A percentile compares a stretch with the other conserved stretches of the same genome.
These are phyloP conservation scores for Cantharellus anzutake DNA, from an alignment of 768 basidiomycete species.

Conservation along the genomic window DNA sequence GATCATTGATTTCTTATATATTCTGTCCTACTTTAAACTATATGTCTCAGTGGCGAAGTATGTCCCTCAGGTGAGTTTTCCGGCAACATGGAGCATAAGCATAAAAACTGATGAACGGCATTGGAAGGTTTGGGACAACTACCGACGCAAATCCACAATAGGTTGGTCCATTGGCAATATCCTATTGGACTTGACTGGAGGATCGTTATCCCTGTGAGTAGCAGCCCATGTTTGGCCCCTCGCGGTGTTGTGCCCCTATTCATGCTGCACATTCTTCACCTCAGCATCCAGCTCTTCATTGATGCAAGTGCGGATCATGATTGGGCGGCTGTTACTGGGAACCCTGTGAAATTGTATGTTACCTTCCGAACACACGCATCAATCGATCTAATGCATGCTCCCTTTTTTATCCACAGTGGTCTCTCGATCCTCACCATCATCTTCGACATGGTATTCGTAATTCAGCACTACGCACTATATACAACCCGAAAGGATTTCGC, in stretches of 20 bases:
- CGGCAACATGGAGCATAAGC: neutral
- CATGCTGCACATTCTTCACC: neutral
- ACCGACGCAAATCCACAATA: conserved; percentile 16
- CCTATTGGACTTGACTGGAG: conserved; percentile 20
- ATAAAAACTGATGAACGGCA: neutral
- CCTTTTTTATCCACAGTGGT: conserved; percentile 8
- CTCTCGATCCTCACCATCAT: conserved; percentile 13
- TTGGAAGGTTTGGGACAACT: conserved; percentile 17
- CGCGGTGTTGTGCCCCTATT: too few species aligned
- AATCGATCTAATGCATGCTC: neutral
- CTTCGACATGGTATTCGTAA: conserved; percentile 17
- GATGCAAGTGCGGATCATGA: conserved; percentile 14
- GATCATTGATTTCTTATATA: conserved; percentile 15
- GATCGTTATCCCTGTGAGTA: conserved; percentile 11
- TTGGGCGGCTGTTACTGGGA: conserved; percentile 14
- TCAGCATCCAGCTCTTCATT: conserved; percentile 14
- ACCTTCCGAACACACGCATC: neutral
- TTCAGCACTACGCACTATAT: conserved; percentile 19
- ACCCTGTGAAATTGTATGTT: conserved; percentile 8
- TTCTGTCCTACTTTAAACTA: conserved; percentile 18
- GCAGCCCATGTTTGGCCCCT: neutral
- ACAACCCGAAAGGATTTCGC: neutral
- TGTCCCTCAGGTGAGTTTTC: conserved; percentile 18
- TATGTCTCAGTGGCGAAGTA: conserved; percentile 21
- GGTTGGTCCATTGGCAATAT: conserved; percentile 17